phyloP scores from a whole-genome alignment of 352 stramenopile genomes.

The Globisporangium takayamanum region DNA sequence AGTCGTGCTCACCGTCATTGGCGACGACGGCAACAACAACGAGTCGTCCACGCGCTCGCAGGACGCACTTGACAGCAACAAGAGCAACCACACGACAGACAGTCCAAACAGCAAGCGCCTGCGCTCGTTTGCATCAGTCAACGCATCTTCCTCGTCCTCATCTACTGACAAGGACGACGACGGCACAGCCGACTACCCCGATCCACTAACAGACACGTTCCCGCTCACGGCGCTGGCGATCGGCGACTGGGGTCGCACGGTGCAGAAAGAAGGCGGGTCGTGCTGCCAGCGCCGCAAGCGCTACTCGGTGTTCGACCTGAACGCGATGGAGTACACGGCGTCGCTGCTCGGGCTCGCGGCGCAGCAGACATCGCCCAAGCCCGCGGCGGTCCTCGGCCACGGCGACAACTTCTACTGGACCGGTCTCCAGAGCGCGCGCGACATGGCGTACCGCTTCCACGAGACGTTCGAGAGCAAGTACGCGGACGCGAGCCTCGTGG shows the following conservation, averaged over 20 bases:
- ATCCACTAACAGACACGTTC: constrained; percentile 23
- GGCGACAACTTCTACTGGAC: constrained; percentile 72
- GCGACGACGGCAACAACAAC: too few relatives aligned
- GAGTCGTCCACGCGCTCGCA: too few relatives aligned
- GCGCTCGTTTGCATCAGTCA: too few relatives aligned
- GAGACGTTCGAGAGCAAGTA: constrained; percentile 56
- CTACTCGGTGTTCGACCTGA: constrained; percentile 50
- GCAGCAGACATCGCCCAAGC: constrained; percentile 21
- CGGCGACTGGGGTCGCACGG: constrained; percentile 67
- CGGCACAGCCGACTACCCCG: too few relatives aligned
- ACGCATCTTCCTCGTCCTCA: too few relatives aligned
- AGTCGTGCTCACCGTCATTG: too few relatives aligned
- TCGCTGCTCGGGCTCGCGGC: constrained; percentile 54
- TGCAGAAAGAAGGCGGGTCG: constrained; percentile 33
- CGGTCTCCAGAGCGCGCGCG: constrained; percentile 33
- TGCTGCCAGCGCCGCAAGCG: constrained; percentile 60
- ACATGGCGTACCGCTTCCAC: constrained; percentile 40
- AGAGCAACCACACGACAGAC: too few relatives aligned
- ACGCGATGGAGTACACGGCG: constrained; percentile 54
- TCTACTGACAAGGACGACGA: too few relatives aligned
- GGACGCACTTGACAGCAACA: too few relatives aligned
- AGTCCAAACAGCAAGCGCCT: too few relatives aligned
- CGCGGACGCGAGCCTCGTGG: constrained; percentile 34
- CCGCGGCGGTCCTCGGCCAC: constrained; percentile 56
- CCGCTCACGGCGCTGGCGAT: constrained; percentile 59